Evolutionary conservation across 805 yeast species (phyloP).

Genomic region (Grigorovia transvaalensis): DNA sequence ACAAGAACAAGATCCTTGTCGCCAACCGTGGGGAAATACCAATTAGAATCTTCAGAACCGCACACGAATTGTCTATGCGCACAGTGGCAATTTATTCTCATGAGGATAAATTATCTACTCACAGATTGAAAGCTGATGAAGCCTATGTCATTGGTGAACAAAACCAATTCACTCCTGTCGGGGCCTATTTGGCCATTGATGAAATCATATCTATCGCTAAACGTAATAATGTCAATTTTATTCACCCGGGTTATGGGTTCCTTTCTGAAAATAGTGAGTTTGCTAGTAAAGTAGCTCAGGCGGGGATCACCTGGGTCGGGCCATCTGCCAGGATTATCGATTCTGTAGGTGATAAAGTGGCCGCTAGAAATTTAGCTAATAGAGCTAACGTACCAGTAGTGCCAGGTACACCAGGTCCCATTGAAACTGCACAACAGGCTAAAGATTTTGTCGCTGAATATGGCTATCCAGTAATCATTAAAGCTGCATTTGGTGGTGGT

Average conservation of each 20-base stretch:
- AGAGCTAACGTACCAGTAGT: conserved; percentile 81
- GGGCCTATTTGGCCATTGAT: conserved; percentile 90
- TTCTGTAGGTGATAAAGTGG: conserved; percentile 92
- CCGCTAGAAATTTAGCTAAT: conserved; percentile 81
- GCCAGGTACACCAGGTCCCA: conserved; percentile 98
- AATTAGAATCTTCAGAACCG: conserved; percentile 85
- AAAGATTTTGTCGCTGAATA: conserved; percentile 64
- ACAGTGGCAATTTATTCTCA: conserved; percentile 96
- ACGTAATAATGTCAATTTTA: conserved; percentile 71
- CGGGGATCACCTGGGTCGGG: conserved; percentile 93
- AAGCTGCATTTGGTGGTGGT: conserved; percentile 99
- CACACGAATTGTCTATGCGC: conserved; percentile 94
- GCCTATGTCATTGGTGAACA: conserved; percentile 83
- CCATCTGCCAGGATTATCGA: conserved; percentile 84
- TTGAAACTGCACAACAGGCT: conserved; percentile 71
- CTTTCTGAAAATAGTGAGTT: conserved; percentile 85
- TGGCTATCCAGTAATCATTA: conserved; percentile 94
- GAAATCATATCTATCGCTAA: conserved; percentile 83
- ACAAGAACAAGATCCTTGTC: conserved; percentile 51
- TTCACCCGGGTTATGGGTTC: conserved; percentile 91
- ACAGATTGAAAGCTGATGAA: conserved; percentile 88
- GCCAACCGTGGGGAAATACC: conserved; percentile 85
- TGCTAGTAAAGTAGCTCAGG: conserved; percentile 81
- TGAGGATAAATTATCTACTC: conserved; percentile 91
- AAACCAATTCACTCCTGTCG: conserved; percentile 90